A percentile compares a stretch with the other conserved stretches of the same genome.
These are phyloP conservation scores for Fusarium praegraminearum DNA, from an alignment of 2,329 filamentous ascomycete genomes.

Conservation along the genomic window DNA sequence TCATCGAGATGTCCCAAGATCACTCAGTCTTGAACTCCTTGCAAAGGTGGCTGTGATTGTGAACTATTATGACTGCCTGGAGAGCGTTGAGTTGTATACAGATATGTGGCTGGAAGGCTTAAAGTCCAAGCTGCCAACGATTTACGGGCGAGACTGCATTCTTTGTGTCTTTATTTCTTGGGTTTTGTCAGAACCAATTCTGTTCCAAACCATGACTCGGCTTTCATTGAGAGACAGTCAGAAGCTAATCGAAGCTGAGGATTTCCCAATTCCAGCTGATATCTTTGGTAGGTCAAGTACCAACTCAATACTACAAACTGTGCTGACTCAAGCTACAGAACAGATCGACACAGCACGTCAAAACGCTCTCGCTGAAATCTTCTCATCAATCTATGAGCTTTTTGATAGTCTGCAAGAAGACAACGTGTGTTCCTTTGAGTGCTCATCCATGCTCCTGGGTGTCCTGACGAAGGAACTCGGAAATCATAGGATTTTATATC, in stretches of 20 bases:
- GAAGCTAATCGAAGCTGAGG: not conserved
- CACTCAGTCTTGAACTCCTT: slow-evolving; percentile 35
- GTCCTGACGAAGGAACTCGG: not conserved
- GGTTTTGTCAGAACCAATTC: slow-evolving; percentile 20
- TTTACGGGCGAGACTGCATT: slow-evolving; percentile 10
- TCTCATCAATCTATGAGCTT: not conserved
- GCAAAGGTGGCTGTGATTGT: slow-evolving; percentile 45
- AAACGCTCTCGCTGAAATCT: not conserved
- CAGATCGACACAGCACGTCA: not conserved
- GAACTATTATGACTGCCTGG: slow-evolving; percentile 47
- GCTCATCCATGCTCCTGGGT: not conserved
- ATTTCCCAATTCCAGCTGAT: slow-evolving; percentile 3
- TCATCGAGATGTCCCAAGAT: slow-evolving; percentile 33
- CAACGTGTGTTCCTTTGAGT: not conserved
- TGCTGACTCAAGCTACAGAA: fast-evolving
- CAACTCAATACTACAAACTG: not conserved
- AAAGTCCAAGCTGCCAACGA: fast-evolving
- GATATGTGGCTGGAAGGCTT: slow-evolving; percentile 22
- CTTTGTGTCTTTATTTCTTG: slow-evolving; percentile 33
- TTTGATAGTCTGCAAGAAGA: fast-evolving
- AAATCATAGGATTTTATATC: not conserved
- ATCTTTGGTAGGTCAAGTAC: slow-evolving; percentile 11
- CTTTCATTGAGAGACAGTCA: slow-evolving; percentile 22
- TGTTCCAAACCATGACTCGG: slow-evolving; percentile 8
- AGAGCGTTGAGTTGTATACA: slow-evolving; percentile 16